These are phyloP conservation scores for Scheffersomyces spartinae DNA, from an alignment of 805 yeast species.

Conservation along the genomic window DNA sequence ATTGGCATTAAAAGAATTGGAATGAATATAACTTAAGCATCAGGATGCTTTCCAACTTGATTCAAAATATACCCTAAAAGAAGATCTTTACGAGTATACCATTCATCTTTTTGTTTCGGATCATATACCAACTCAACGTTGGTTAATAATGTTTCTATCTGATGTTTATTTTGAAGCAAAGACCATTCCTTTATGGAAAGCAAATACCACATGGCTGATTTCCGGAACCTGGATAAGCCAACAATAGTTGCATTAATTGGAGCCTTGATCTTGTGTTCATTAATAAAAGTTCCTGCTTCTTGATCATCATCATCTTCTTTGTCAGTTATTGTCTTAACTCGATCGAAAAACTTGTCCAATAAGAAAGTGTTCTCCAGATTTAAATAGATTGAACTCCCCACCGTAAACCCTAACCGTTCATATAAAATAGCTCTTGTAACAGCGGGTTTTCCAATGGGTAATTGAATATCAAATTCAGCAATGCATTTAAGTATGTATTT, in stretches of 20 bases:
- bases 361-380: conserved; percentile 1
- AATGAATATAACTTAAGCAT: too few species aligned
- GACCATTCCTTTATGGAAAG: conserved; percentile 66
- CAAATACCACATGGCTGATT: conserved; percentile 67
- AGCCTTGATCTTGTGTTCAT: conserved; percentile 21
- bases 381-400: neutral
- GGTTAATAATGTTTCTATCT: conserved; percentile 13
- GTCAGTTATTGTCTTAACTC: conserved; percentile 3
- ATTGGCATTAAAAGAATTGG: conserved; percentile 28
- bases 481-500: conserved; percentile 33
- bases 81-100: conserved; percentile 24
- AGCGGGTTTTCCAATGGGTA: conserved; percentile 35
- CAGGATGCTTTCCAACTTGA: too few species aligned
- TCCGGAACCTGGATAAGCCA: conserved; percentile 53
- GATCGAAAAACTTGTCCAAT: conserved; percentile 3
- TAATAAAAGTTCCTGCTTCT: conserved; percentile 21
- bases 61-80: too few species aligned
- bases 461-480: conserved; percentile 32
- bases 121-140: conserved; percentile 16
- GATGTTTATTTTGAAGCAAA: conserved; percentile 13
- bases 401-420: conserved; percentile 24
- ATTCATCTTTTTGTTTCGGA: conserved; percentile 8
- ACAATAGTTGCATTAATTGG: conserved; percentile 28
- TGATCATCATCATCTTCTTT: conserved; percentile 6
- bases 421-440: conserved; percentile 33